A percentile compares a stretch with the other conserved stretches of the same genome.
Conservation (phyloP, 768 basidiomycete genomes). For the Cystobasidium ongulense region DNA sequence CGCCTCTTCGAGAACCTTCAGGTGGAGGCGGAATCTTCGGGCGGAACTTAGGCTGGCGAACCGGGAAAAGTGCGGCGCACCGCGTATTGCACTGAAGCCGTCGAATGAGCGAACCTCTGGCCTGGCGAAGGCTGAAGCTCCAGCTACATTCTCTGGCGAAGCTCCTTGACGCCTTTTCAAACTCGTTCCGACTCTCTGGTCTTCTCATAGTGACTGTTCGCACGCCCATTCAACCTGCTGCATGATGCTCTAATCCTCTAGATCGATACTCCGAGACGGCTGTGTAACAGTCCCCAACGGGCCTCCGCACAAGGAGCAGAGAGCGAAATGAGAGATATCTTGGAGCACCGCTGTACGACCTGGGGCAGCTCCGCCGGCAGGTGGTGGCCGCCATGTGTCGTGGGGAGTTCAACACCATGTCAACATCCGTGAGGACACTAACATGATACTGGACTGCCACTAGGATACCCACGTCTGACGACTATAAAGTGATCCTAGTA, state of each 20-base stretch:
- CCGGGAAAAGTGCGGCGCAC: not conserved
- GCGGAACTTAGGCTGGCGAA: not conserved
- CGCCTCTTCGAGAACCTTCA: not conserved
- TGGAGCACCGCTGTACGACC: constrained; percentile 5
- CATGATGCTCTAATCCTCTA: constrained; percentile 1
- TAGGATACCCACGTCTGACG: not conserved
- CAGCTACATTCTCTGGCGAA: constrained; percentile 3
- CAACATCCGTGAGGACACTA: too few species aligned
- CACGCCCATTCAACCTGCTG: not conserved
- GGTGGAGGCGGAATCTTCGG: not conserved
- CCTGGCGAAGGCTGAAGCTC: constrained; percentile 13
- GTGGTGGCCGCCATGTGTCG: not conserved
- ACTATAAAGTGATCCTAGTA: not conserved
- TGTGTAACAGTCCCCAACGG: not conserved
- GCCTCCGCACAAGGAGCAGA: not conserved
- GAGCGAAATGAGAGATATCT: not conserved
- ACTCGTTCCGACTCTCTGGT: not conserved
- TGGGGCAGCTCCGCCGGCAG: not conserved
- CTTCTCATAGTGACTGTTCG: not conserved
- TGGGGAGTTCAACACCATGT: too few species aligned
- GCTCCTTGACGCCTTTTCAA: constrained; percentile 24
- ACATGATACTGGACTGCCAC: too few species aligned
- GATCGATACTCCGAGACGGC: not conserved
- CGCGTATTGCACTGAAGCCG: constrained; percentile 27
- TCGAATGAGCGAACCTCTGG: constrained; percentile 12